Base-by-base conservation (phyloP, 768 basidiomycete genomes). In the Psilocybe cubensis region DNA sequence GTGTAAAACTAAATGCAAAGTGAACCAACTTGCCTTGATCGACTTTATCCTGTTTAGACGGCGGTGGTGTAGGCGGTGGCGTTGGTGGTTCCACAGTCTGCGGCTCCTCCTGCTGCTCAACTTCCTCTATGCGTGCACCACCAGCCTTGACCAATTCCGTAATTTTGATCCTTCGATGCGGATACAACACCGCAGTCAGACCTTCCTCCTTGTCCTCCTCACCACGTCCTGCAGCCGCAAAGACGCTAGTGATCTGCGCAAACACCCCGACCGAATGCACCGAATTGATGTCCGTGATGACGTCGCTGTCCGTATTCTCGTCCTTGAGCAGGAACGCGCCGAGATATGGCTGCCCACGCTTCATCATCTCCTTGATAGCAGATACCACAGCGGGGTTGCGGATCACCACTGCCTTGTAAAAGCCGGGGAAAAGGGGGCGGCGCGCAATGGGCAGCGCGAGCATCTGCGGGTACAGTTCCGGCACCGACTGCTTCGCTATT, bases 241-340 rank as follows among this genome's bases (percentile, higher is more conserved):
- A 96, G 1, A 96, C 89, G 62, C 92, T 94, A 1, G 96, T 98
- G 51, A 98, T 94, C 74, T 98, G 96, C 2, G 95, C 95, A 66
- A 98, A 97, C 4, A 98, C 95, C 43, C 96, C 96, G 55, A 98
- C 94, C 1, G 84, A 84, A 71, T 98, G 92, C 4, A 98, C 94
- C 41, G 90, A 86, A 73, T 92, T 84, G 53, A 93, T 73, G 66
- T 91, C 91, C 56, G 91, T 90, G 63, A 98, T 96, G 55, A 96
- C 83, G 72, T 98, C 96, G 69, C 88, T 90, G 73, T 98, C 96
- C 43, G 89, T 80, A 61, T 93, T 85, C 63, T 94, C 92, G 66
- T 98, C 95, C 77, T 96, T 98, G 66, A 98, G 85, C 24, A 98
- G 77, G 79, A 98, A 98, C 24, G 95, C 96, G 50, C 96, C 96